Evolutionary conservation across 768 basidiomycete species (phyloP), one percentile per base, ranked within the genome.

Genomic region (Hebeloma cylindrosporum): DNA sequence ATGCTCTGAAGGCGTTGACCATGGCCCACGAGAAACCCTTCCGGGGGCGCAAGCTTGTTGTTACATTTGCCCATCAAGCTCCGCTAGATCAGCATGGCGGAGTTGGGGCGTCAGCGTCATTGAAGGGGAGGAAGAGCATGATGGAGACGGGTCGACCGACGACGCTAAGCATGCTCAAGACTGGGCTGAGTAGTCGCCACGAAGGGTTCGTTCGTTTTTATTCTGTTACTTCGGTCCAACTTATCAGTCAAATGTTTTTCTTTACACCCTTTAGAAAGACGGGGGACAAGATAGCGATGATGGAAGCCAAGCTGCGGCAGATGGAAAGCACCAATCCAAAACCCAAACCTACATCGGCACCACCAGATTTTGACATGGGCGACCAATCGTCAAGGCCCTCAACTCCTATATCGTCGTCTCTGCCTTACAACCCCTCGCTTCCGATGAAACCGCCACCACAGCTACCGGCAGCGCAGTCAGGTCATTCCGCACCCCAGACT

Each of bases 231-330:
- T 13, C 29, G 5, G 3, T n/a, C 27, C 22, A 17, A 16, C 18
- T 23, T 43, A 11, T 5, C 42, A 5, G 16, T 7, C 29, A 20
- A 28, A n/a, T 25, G 7, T 23, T 18, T 48, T 53, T 7, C 17
- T 44, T 11, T 7, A 16, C 14, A 7, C 6, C 7, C 13, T 56
- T 56, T 9, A 53, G 45, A 57, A 94, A 89, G 38, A 93, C 90
- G 2, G 70, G 77, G 32, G 83, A 82, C 55, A 96, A 97, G 67
- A 99, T 99, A 54, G 93, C 93, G 6, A 79, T 85, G 58, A 87
- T 97, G 77, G 96, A 99, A 66, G 95, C 95, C 2, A 99, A 99
- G 65, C 72, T 99, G 17, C 78, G 82, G 13, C 80, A 90, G 38
- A 82, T 96, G 78, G 80, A 82, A 55, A 60, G 64, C 37, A 63